Evolutionary conservation across 345 rosid species (phyloP).

Genomic region (Citrus australasica): DNA sequence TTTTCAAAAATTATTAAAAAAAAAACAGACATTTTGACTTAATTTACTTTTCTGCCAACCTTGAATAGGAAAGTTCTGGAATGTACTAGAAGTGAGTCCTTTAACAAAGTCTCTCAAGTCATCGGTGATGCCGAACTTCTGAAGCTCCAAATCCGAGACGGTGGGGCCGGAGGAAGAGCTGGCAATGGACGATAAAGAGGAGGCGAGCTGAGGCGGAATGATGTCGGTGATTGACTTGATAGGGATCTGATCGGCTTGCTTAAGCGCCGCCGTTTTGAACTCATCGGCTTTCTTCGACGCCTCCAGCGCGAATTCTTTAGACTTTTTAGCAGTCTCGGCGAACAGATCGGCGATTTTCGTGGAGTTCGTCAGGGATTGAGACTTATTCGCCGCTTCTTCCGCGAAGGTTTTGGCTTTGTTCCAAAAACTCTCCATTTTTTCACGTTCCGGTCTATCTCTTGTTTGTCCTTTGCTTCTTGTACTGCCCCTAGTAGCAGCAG

Average conservation of each 20-base stretch:
- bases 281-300: constrained; percentile 84
- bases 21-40: neutral
- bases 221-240: constrained; percentile 74
- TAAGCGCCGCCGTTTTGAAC: constrained; percentile 64
- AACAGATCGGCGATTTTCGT: constrained; percentile 68
- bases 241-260: constrained; percentile 91
- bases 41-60: constrained; percentile 28
- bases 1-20: neutral
- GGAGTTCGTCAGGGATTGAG: constrained; percentile 60
- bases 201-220: constrained; percentile 55
- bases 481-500: neutral
- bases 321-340: constrained; percentile 83
- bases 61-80: constrained; percentile 73
- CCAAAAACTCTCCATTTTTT: constrained; percentile 80
- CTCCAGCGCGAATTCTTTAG: constrained; percentile 84
- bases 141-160: constrained; percentile 49
- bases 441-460: neutral
- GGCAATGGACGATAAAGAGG: constrained; percentile 37
- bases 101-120: constrained; percentile 81
- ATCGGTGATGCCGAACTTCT: constrained; percentile 72
- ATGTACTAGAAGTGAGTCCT: constrained; percentile 76
- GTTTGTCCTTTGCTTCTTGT: neutral
- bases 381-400: constrained; percentile 82
- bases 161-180: constrained; percentile 31
- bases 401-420: constrained; percentile 77